phyloP scores from a whole-genome alignment of 257 asterid genomes.

The Solanum clarkiae region DNA sequence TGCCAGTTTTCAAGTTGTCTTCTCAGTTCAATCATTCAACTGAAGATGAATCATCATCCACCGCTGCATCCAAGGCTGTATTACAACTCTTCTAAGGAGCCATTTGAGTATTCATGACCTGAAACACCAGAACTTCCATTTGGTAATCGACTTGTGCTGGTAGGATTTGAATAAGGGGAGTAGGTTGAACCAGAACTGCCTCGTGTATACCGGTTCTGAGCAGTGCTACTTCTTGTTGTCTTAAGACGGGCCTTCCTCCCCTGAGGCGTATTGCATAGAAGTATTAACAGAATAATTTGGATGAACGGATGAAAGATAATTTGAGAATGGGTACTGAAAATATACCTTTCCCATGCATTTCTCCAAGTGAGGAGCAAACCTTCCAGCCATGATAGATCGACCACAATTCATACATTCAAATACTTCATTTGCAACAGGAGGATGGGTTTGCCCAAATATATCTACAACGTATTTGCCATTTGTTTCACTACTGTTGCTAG shows the following conservation, averaged over 20 bases:
- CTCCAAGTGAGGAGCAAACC: conserved; percentile 97
- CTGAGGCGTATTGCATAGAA: conserved; percentile 22
- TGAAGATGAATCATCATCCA: background rate
- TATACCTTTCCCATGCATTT: conserved; percentile 99
- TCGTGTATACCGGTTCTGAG: conserved; percentile 60
- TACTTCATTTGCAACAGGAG: conserved; percentile 72
- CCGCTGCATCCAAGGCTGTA: background rate
- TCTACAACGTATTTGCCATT: conserved; percentile 78
- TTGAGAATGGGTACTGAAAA: background rate
- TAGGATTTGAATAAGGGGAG: conserved; percentile 30
- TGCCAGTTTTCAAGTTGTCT: background rate
- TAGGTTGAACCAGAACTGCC: conserved; percentile 38
- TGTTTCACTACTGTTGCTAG: conserved; percentile 60
- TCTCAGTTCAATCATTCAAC: background rate
- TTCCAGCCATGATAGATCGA: conserved; percentile 67
- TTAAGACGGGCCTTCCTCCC: conserved; percentile 93
- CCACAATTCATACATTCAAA: conserved; percentile 92
- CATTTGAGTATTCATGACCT: conserved; percentile 49
- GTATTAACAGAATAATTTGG: background rate
- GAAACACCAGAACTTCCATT: conserved; percentile 46
- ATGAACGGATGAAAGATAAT: background rate
- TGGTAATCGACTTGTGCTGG: conserved; percentile 27
- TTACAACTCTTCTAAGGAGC: conserved; percentile 36
- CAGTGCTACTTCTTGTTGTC: conserved; percentile 75
- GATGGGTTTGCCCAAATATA: conserved; percentile 92